Conservation (phyloP, 2,329 filamentous ascomycete species). For the Zymoseptoria brevis region DNA sequence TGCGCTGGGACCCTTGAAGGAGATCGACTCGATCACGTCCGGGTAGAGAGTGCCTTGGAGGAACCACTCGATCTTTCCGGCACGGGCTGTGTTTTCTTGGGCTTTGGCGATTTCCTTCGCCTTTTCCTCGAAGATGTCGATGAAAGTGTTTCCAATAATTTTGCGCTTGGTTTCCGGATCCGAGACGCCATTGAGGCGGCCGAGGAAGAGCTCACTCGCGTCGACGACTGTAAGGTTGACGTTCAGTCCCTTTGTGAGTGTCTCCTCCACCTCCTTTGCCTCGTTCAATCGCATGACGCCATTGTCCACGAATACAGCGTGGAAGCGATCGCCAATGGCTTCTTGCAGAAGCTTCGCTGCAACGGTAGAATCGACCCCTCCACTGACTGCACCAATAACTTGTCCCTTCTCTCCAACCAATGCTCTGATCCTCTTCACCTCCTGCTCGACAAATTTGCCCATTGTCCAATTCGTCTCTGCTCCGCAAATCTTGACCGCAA, state of each 20-base stretch:
- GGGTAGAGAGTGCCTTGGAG: slow-evolving; percentile 81
- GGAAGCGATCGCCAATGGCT: slow-evolving; percentile 78
- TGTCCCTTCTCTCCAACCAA: slow-evolving; percentile 76
- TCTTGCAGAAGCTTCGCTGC: slow-evolving; percentile 78
- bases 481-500: slow-evolving; percentile 72
- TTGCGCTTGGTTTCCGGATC: slow-evolving; percentile 84
- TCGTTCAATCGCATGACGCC: slow-evolving; percentile 82
- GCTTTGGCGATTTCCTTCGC: slow-evolving; percentile 65
- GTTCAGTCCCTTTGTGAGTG: slow-evolving; percentile 66
- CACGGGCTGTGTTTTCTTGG: slow-evolving; percentile 56
- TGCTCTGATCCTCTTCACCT: slow-evolving; percentile 70
- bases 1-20: slow-evolving; percentile 62
- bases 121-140: slow-evolving; percentile 75
- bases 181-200: slow-evolving; percentile 62
- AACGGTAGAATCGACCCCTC: slow-evolving; percentile 85
- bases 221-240: slow-evolving; percentile 89
- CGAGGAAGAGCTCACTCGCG: slow-evolving; percentile 68
- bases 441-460: slow-evolving; percentile 71
- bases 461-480: slow-evolving; percentile 76
- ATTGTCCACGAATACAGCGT: slow-evolving; percentile 79
- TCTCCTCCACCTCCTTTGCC: slow-evolving; percentile 71
- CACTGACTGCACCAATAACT: slow-evolving; percentile 71
- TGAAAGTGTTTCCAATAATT: slow-evolving; percentile 76
- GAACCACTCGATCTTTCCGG: slow-evolving; percentile 77
- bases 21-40: slow-evolving; percentile 63